These are phyloP conservation scores for Calonectria pseudoreteaudii DNA, from an alignment of 2,329 filamentous ascomycete species.

Conservation along the genomic window DNA sequence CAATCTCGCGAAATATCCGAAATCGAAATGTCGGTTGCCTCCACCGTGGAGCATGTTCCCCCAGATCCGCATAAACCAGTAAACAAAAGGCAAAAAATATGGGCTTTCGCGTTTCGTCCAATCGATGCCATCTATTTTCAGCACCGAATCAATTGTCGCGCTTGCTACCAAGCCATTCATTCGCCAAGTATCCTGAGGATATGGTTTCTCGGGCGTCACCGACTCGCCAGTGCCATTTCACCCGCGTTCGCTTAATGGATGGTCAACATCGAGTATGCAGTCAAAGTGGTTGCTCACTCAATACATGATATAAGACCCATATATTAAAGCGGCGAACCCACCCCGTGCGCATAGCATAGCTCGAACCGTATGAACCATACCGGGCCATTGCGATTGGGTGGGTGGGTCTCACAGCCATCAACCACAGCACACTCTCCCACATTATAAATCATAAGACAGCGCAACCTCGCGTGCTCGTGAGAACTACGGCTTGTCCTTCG, in stretches of 20 bases:
- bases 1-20: not conserved
- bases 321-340: not conserved
- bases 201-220: not conserved
- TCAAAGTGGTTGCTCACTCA: not conserved
- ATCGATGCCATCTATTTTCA: not conserved
- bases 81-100: constrained; percentile 3
- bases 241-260: not conserved
- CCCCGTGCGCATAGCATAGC: not conserved
- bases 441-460: not conserved
- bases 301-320: not conserved
- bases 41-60: not conserved
- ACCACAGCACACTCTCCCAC: not conserved
- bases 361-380: not conserved
- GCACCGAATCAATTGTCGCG: not conserved
- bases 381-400: not conserved
- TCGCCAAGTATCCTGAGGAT: not conserved
- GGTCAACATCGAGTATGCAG: not conserved
- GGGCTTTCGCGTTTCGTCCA: not conserved
- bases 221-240: not conserved
- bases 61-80: not conserved
- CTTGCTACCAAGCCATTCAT: not conserved
- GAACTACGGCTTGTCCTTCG: not conserved
- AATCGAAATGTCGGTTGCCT: not conserved
- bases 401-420: not conserved
- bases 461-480: not conserved